Conservation (phyloP, 208 protist genomes). For the Herpetomonas samuelpessoai region DNA sequence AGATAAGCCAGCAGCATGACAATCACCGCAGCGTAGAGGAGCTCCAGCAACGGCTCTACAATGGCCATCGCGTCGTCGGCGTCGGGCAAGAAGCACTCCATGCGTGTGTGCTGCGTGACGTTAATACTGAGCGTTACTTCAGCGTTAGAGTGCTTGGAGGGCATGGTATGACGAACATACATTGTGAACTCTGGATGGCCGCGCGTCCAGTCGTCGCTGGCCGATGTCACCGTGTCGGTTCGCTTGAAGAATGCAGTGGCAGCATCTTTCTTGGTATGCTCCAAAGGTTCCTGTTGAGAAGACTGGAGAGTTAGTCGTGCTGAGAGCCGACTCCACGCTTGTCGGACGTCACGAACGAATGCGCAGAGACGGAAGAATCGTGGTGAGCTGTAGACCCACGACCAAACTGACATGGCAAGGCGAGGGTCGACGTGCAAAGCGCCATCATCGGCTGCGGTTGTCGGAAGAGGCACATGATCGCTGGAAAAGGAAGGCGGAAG, state of each 20-base stretch:
- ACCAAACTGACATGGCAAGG: no score
- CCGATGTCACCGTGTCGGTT: conserved; percentile 12
- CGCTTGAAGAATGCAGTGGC: no score
- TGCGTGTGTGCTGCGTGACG: conserved; percentile 9
- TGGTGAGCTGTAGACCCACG: conserved; percentile 4
- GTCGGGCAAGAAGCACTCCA: conserved; percentile 6
- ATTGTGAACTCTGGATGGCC: background rate
- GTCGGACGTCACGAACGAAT: background rate
- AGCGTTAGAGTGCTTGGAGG: background rate
- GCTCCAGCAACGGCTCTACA: background rate
- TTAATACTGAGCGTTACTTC: background rate
- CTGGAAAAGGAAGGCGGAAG: background rate
- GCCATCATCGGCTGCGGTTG: no score
- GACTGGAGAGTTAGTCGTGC: no score
- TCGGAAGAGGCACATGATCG: no score
- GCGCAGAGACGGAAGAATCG: background rate
- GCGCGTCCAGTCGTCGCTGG: conserved; percentile 34
- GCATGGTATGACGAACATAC: background rate
- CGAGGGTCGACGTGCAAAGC: no score
- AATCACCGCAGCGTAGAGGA: background rate
- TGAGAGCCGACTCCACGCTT: background rate
- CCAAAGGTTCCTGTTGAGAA: no score
- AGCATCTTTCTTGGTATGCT: no score
- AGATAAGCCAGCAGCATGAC: background rate
- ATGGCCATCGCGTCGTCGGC: background rate